Base-by-base conservation (phyloP, 768 basidiomycete genomes). In the Crucibulum laeve region DNA sequence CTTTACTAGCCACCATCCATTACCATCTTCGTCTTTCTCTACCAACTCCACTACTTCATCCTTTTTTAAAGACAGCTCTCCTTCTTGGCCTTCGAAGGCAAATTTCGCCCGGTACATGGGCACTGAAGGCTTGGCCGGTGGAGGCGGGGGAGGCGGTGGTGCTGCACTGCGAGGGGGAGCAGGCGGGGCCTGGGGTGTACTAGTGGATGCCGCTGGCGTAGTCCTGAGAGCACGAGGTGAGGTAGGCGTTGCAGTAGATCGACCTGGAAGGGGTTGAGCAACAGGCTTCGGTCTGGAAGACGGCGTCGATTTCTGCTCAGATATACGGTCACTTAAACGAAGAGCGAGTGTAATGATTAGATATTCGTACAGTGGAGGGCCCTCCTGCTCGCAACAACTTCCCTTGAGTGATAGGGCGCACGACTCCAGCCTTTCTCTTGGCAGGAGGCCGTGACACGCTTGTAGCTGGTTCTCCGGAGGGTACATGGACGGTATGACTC, bases 1-100 rank as follows among this genome's bases (percentile, higher is more conserved):
- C 73, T 85, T 89, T 44, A 97, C 86, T 24, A 96, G 73, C 95
- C 96, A 98, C 96, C 96, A 99, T 2, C 95, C 96, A 53, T 95
- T 95, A 47, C 93, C 82, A 50, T 93, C n/a, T n/a, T n/a, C n/a
- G n/a, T n/a, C 84, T 57, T 96, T 92, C 69, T 95, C 85, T 24
- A 93, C 71, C 15, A 98, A 70, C 66, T 97, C 94, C 1, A 98
- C 89, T 2, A 88, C 45, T 47, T 97, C 96, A 54, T 93, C 96
- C 63, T 97, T 97, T 52, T 75, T 77, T 40, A 99, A 63, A 4
- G 81, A 70, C 75, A 97, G 84, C 63, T 99, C 96, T 10, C 94
- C 94, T 25, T 85, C 84, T 63, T 97, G 89, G 1, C 93, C 94
- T 26, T 83, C 74, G 57, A 99, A 99, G n/a, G 84, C 79, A 63